phyloP scores from a whole-genome alignment of 306 rosid species.

The Cucumis cinereus region DNA sequence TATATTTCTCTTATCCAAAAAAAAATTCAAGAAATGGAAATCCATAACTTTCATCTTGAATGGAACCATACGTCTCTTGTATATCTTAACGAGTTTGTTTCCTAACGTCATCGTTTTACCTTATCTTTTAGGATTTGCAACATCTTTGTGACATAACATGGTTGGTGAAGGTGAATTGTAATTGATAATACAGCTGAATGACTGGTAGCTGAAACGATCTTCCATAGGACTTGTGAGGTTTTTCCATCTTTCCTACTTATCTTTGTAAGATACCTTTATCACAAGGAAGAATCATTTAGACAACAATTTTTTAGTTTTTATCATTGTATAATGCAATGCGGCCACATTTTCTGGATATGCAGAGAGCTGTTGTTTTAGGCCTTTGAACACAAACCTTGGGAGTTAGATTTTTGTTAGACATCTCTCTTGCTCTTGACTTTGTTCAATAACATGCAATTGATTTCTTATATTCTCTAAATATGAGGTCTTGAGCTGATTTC shows the following conservation, averaged over 20 bases:
- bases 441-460: not conserved
- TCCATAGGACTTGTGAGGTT: not conserved
- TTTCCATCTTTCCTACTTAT: not conserved
- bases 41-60: not conserved
- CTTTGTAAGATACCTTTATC: slow-evolving; percentile 7
- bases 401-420: not conserved
- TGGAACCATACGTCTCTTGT: slow-evolving; percentile 6
- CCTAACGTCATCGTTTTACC: slow-evolving; percentile 39
- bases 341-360: not conserved
- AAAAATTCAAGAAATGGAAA: not conserved
- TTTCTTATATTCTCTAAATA: not conserved
- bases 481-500: not conserved
- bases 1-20: too few species aligned
- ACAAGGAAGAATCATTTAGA: not conserved
- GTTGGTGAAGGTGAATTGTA: slow-evolving; percentile 15
- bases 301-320: not conserved
- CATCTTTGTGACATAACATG: slow-evolving; percentile 61
- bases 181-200: not conserved
- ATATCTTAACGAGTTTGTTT: slow-evolving; percentile 16
- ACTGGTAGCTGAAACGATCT: not conserved
- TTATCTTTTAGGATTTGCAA: slow-evolving; percentile 67
- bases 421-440: not conserved
- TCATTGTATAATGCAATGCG: not conserved
- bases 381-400: not conserved
- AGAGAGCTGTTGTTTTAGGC: not conserved